Base-by-base conservation (phyloP, 2,329 filamentous ascomycete genomes). In the Fusarium hostae region DNA sequence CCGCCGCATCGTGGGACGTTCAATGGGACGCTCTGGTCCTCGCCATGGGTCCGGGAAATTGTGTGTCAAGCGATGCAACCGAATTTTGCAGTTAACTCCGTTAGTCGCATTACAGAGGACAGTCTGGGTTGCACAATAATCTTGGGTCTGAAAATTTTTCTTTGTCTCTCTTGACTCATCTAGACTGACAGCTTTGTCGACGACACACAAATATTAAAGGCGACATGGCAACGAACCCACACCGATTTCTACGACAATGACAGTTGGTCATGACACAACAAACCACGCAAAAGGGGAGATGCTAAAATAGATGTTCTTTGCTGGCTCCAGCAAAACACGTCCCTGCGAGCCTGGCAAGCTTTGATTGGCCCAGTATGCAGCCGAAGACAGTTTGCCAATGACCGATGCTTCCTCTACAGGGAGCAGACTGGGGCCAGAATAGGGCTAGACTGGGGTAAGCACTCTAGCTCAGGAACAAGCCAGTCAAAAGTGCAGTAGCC, bases 381-480 rank as follows among this genome's bases (percentile, higher is more conserved):
- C 34, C 35, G 63, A 70, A 51, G 59, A 30, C 45, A 58, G 44
- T 52, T 66, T 62, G 47, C 60, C 32, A 68, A 52, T 47, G 68
- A 65, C 63, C 64, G 63, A 70, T 66, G 67, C 63, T 68, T 64
- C 59, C 47, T 68, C 70, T 64, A 72, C 75, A 63, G 61, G 73
- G 59, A 55, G 37, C 48, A 44, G 66, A 61, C 65, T 61, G 66
- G 75, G 69, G 39, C 59, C 62, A 68, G 47, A 65, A 63, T 35
- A 60, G 57, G 59, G 41, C 63, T 63, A 56, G 63, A 59, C 73
- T 56, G 54, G 73, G 71, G 59, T 71, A 34, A 58, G 43, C 59
- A 55, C 62, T 66, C 55, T 74, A 62, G 73, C 59, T 60, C 70
- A 77, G 75, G 75, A 63, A 77, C 75, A 71, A 59, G 40, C 75